Conservation (phyloP, 1,284 basidiomycete genomes). For the Cryptococcus maquisensis region DNA sequence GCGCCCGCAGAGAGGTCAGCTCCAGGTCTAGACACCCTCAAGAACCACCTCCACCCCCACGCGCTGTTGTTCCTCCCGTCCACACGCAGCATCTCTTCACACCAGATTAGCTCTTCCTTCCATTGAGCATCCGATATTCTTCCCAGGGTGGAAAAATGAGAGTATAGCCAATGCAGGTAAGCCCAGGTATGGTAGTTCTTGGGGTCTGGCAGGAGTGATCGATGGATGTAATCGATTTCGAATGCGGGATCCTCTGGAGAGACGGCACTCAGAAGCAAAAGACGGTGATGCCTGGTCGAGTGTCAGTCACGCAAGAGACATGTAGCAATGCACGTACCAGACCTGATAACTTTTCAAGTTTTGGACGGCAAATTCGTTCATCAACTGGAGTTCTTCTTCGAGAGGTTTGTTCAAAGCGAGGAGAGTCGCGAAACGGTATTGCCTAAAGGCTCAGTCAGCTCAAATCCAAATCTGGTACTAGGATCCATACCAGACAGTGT, state of each 20-base stretch:
- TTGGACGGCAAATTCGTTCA: conserved; percentile 75
- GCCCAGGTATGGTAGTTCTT: conserved; percentile 99
- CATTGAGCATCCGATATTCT: conserved; percentile 59
- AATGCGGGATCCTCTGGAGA: conserved; percentile 54
- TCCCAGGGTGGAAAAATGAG: conserved; percentile 59
- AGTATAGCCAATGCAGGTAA: conserved; percentile 84
- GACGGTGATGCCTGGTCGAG: conserved; percentile 68
- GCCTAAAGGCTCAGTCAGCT: conserved; percentile 56
- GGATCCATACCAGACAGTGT: conserved; percentile 73
- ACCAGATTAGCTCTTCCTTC: conserved; percentile 70
- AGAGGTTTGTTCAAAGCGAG: conserved; percentile 64
- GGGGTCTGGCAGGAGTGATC: conserved; percentile 64
- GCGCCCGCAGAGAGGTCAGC: conserved; percentile 45
- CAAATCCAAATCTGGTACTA: background rate
- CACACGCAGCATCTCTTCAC: conserved; percentile 65
- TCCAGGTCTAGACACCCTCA: conserved; percentile 66
- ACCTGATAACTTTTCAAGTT: conserved; percentile 93
- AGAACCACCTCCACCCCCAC: conserved; percentile 97
- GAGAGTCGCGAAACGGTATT: conserved; percentile 83
- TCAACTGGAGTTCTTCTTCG: conserved; percentile 67
- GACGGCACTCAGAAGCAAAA: conserved; percentile 60
- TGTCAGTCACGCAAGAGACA: background rate
- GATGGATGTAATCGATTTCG: conserved; percentile 76
- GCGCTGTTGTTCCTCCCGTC: conserved; percentile 95
- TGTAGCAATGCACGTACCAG: conserved; percentile 55